Evolutionary conservation across 805 yeast species (phyloP), one percentile per base, ranked within the genome.

Genomic region (Candida glaebosa): DNA sequence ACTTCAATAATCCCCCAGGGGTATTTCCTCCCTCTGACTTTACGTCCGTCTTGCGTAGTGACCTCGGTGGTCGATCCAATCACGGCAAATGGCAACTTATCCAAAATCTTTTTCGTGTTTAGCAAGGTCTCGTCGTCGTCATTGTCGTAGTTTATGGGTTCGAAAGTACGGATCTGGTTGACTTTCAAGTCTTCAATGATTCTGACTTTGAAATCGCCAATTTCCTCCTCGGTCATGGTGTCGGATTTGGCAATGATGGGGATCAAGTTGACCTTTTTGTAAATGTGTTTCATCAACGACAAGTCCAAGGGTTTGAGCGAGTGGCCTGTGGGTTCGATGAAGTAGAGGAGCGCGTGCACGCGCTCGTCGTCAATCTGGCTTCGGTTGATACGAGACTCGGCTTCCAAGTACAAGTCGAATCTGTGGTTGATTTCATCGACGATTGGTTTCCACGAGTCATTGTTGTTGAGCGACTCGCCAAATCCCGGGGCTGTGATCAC

Each of bases 1-100:
- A 93, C 90, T 67, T 93, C 97, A 55, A 93, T 85, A 17, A 85
- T 75, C 51, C 98, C 98, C 99, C 99, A 93, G 47, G 98, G 97
- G 63, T 91, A 91, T 47, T 78, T 71, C 68, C 99, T 85, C 52
- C 96, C 97, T 64, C 97, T 81, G 34, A 90, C 95, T 34, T 61
- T 51, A 61, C 87, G 77, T 32, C 96, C 96, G 57, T 86, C 93
- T 33, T 75, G 61, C 32, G 74, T 67, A 52, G 81, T 81, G 26
- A 85, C 82, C 48, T 79, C 81, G 44, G 70, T 67, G 17, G 93
- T 86, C 17, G 97, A 87, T 17, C 97, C 99, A 40, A 93, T 86
- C 49, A 93, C 83, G 14, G 99, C 98, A 68, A 87, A 91, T 36
- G 99, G 99, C 47, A 87, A 74, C 54, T 75, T 79, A 38, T 77